Percentiles rank a stretch among this genome's conserved stretches.
Evolutionary conservation across 2,329 filamentous ascomycete species (phyloP).

Genomic region (Colletotrichum costaricense): DNA sequence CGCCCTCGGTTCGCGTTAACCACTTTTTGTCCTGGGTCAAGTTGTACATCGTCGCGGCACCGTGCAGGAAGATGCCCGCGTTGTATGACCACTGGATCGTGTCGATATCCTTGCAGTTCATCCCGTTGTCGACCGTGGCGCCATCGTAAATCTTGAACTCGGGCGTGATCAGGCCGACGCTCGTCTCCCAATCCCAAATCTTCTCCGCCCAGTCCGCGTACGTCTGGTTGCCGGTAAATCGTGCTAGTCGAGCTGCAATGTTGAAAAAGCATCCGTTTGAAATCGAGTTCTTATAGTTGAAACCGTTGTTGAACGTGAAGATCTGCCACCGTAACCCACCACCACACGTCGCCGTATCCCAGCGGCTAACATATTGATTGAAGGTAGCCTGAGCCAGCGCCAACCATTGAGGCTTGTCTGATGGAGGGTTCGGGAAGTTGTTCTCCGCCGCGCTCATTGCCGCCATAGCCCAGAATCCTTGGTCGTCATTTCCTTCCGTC

Average conservation of each 20-base stretch:
- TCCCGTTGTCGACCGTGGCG: constrained; percentile 48
- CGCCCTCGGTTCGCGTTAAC: constrained; percentile 68
- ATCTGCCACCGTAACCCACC: constrained; percentile 91
- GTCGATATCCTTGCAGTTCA: constrained; percentile 64
- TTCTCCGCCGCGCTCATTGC: constrained; percentile 83
- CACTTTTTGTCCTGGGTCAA: constrained; percentile 64
- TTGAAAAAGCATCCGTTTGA: constrained; percentile 79
- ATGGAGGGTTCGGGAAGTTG: constrained; percentile 76
- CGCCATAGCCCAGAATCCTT: constrained; percentile 88
- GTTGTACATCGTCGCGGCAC: constrained; percentile 71
- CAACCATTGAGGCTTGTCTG: constrained; percentile 78
- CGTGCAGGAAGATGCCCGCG: constrained; percentile 73
- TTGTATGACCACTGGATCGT: constrained; percentile 77
- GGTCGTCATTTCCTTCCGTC: constrained; percentile 77
- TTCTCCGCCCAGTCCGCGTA: constrained; percentile 82
- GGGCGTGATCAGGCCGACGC: constrained; percentile 65
- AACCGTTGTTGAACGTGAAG: constrained; percentile 80
- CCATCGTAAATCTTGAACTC: constrained; percentile 68
- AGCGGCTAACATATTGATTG: constrained; percentile 79
- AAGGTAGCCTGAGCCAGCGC: constrained; percentile 82
- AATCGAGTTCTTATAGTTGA: constrained; percentile 75
- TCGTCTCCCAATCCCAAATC: constrained; percentile 74
- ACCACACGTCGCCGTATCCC: constrained; percentile 73
- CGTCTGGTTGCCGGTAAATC: constrained; percentile 82
- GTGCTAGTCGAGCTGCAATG: constrained; percentile 75